Base-by-base conservation (phyloP, 2,329 filamentous ascomycete genomes). In the Hysterium pulicare region DNA sequence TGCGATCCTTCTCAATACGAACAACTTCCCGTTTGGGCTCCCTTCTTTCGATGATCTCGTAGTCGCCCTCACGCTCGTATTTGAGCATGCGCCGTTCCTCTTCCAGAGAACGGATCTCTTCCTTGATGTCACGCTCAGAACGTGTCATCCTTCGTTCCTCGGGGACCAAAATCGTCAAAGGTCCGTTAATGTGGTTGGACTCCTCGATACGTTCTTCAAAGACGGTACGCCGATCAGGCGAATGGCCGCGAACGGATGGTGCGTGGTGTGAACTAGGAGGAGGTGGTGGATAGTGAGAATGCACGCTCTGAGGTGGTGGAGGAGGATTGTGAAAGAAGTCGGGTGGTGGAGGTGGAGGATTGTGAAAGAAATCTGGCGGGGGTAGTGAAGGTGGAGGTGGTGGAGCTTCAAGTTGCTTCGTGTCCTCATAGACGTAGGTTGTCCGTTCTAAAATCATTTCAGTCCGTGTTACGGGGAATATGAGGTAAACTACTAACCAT, bases 1-100 rank as follows among this genome's bases (percentile, higher is more conserved):
- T 93, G 76, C 85, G 85, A 72, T 96, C 89, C 76, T 86, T 89
- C 71, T 89, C 86, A 58, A 95, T 82, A 55, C 85, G 76, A 49
- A 86, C 73, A 41, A 83, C 68, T 45, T 82, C 78, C 38, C 54
- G 75, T 58, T 55, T 71, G 39, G 50, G 65, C 44, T 50, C 82
- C 66, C 55, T 73, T 41, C 71, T 65, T 45, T 82, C 84, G 33
- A 87, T 65, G 34, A 87, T 75, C 24, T 87, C 83, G 41, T 82
- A 78, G 21, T 80, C 75, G 17, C 71, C 69, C 36, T 75, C 73
- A 33, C 78, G 73, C 61, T 84, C 81, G 15, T 79, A 70, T 44
- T 76, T 75, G 33, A 83, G 67, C 20, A 76, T 71, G 46, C 75
- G 73, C 32, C 75, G 75, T 65, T 89, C 83, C 5, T 75, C 77